These are phyloP conservation scores for Quercus agrifolia DNA, from an alignment of 306 rosid species.

Conservation along the genomic window DNA sequence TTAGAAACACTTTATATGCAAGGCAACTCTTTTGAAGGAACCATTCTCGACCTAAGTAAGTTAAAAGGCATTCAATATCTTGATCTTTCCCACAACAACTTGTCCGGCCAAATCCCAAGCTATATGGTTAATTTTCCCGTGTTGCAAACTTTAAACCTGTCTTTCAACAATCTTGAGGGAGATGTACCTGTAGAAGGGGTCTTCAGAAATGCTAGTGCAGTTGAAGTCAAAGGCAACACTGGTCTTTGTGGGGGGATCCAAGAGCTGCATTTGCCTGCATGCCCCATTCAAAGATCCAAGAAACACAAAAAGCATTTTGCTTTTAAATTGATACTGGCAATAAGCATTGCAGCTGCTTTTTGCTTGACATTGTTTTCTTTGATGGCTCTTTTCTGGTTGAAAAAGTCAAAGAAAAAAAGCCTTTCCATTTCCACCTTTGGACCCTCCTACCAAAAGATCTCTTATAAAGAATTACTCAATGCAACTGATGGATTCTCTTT, in stretches of 20 bases:
- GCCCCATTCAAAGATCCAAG: not conserved
- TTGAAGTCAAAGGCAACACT: not conserved
- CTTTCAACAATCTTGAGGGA: not conserved
- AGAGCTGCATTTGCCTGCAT: not conserved
- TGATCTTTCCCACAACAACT: not conserved
- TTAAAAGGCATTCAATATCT: not conserved
- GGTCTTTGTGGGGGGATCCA: not conserved
- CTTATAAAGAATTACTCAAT: no score
- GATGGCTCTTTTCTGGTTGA: not conserved
- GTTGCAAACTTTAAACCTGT: not conserved
- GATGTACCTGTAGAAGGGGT: not conserved
- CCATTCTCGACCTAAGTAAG: not conserved
- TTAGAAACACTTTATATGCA: no score
- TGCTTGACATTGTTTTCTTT: not conserved
- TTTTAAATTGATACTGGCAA: not conserved
- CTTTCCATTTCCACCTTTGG: not conserved
- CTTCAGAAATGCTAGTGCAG: not conserved
- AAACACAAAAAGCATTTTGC: not conserved
- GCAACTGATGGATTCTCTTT: no score
- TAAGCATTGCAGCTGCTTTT: not conserved
- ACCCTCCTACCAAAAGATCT: no score
- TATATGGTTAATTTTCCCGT: not conserved
- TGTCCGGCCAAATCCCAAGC: not conserved
- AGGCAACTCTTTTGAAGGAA: not conserved
- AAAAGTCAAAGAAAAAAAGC: not conserved